These are phyloP conservation scores for Coleophoma crateriformis DNA, from an alignment of 2,329 filamentous ascomycete genomes.

Conservation along the genomic window DNA sequence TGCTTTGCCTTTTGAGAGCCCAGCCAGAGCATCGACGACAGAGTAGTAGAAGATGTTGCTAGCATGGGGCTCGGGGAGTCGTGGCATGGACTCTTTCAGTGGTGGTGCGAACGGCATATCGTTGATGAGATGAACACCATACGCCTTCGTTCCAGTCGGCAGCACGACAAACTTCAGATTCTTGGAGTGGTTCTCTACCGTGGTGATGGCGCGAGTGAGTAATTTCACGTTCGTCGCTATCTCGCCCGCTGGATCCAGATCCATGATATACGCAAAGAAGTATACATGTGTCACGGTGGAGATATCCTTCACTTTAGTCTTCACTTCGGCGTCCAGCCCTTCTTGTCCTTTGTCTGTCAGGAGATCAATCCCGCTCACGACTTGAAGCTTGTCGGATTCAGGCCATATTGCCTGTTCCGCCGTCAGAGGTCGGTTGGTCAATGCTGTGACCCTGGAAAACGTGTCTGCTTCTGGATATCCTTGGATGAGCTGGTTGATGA, in stretches of 20 bases:
- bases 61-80: conserved; percentile 34
- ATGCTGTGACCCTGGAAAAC: conserved; percentile 22
- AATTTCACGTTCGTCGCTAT: conserved; percentile 30
- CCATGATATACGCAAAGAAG: conserved; percentile 23
- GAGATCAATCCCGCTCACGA: conserved; percentile 31
- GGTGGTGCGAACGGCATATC: conserved; percentile 25
- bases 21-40: conserved; percentile 34
- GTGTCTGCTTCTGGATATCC: conserved; percentile 23
- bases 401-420: conserved; percentile 16
- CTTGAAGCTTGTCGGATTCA: conserved; percentile 19
- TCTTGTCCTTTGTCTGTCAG: conserved; percentile 27
- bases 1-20: conserved; percentile 27
- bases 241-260: conserved; percentile 7
- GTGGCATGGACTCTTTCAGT: conserved; percentile 31
- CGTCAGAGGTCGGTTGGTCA: conserved; percentile 22
- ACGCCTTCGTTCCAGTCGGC: conserved; percentile 36
- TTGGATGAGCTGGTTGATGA: conserved; percentile 20
- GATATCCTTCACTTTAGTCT: conserved; percentile 27
- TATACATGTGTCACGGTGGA: conserved; percentile 36
- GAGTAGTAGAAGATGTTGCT: conserved; percentile 40
- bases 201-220: conserved; percentile 30
- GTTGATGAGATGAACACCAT: conserved; percentile 23
- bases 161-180: conserved; percentile 34
- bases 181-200: conserved; percentile 30
- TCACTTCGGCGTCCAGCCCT: conserved; percentile 10